Base-by-base conservation (phyloP, 2,329 filamentous ascomycete genomes). In the Aquanectria penicillioides region DNA sequence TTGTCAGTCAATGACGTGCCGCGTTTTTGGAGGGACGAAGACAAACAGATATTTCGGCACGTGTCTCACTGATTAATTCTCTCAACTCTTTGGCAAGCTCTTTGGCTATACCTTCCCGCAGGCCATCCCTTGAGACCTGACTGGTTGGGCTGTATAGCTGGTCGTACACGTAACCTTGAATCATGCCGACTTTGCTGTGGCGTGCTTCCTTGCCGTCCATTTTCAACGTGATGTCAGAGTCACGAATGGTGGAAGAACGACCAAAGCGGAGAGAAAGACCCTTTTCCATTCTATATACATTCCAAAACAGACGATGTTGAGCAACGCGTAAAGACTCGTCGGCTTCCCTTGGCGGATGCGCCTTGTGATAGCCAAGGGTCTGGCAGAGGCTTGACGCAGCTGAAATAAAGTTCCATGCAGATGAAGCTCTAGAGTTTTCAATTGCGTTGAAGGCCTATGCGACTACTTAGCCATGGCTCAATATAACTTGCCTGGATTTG, bases 331-430 rank as follows among this genome's bases (percentile, higher is more conserved):
- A 2, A 2, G 3, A 0, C 8, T 34, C 10, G 26, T 25, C 7
- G 5, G 2, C 3, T 3, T 13, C 10, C 36, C 22, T 26, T 28
- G 18, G 6, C 4, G 12, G 20, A 4, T 23, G 4, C 1, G 33
- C 34, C 2, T 65, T 69, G 59, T 77, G 74, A 18, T 75, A 74
- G 11, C 73, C 69, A 1, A 78, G 47, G 0, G 70, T 75, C 18
- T 74, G 69, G 28, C 73, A 77, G 5, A 73, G 49, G 28, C 69
- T 71, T 8, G 71, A 60, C 5, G 77, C 75, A n/a, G 63, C 63
- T 3, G 75, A 76, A 18, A 78, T 74, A n/a, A 74, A 69, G 4
- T 62, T 73, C 70, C 74, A 78, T 13, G 75, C 74, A 28, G 66
- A 41, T 13, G 66, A 64, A 5, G 70, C 68, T 38, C 69, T 74